Evolutionary conservation across 176 grass and related monocot genomes (phyloP), one percentile per base, ranked within the genome.

Genomic region (Avena atlantica): DNA sequence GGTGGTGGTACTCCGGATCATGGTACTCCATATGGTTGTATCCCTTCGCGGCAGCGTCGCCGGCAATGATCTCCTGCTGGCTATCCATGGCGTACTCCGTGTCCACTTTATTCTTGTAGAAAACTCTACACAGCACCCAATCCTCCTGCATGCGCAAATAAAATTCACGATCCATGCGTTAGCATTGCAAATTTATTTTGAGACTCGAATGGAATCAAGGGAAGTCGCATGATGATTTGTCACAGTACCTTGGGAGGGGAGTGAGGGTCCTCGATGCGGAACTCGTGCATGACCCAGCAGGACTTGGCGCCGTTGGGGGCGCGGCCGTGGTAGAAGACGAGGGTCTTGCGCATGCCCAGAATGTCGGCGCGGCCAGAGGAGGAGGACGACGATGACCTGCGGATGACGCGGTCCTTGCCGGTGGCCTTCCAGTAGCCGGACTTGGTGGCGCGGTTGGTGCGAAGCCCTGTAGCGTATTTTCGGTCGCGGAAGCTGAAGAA

Each of bases 401-500:
- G 88, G 48, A 97, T 86, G 42, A 78, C 64, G 12, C 94, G 81
- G 78, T 97, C 94, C 82, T 94, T 97, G 21, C 94, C 94, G 17
- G 94, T 97, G 60, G 94, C 94, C 74, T 97, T 97, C 94, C 94
- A 97, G 48, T 97, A 97, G 29, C 94, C 94, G 3, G 90, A 90
- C 70, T 89, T 89, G 67, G 95, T 97, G 12, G 95, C 95, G 24
- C 95, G 90, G 83, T 97, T 97, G 7, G 92, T 92, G 49, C 95
- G 88, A 47, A 85, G 86, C 4, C 95, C 95, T 1, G 95, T 97
- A 12, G 95, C 92, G 19, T 97, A 97, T 78, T 97, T 97, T 76
- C 95, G 88, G 48, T 97, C 95, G 11, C 95, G 80, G 78, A 94
- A 90, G 92, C 92, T 97, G 92, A 92, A 97, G 90, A 97, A 97